Percentiles rank a stretch among this genome's conserved stretches.
Conservation (phyloP, 2,329 filamentous ascomycete species). For the Scedosporium aurantiacum region DNA sequence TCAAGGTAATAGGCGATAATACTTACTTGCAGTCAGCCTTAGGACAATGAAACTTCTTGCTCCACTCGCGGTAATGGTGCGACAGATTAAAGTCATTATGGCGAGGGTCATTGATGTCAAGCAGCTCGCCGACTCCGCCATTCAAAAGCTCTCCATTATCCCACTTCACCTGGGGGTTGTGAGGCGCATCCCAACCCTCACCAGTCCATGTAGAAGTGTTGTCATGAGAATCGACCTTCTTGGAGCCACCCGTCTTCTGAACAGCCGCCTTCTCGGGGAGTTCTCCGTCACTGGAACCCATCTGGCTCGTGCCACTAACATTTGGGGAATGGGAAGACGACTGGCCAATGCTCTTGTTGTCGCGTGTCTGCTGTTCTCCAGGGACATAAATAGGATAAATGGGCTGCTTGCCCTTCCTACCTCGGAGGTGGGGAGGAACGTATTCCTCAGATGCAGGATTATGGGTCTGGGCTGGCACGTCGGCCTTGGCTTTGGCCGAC, state of each 20-base stretch:
- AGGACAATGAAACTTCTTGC: conserved; percentile 41
- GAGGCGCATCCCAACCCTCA: not conserved
- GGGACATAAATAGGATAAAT: no score
- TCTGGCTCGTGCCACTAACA: no score
- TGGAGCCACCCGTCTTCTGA: no score
- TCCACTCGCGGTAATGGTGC: conserved; percentile 32
- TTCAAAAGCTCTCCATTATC: not conserved
- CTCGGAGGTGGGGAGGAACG: not conserved
- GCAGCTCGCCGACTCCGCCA: not conserved
- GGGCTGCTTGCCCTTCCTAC: no score
- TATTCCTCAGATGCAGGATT: not conserved
- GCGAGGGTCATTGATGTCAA: conserved; percentile 31
- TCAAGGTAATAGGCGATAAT: not conserved
- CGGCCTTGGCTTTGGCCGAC: no score
- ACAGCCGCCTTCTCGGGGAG: no score
- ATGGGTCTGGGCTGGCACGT: not conserved
- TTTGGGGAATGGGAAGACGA: no score
- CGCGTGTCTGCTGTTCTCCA: no score
- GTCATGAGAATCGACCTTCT: no score
- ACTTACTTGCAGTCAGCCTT: conserved; percentile 38
- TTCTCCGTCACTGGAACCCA: no score
- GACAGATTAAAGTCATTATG: conserved; percentile 34
- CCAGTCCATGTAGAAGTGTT: no score
- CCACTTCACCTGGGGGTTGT: not conserved
- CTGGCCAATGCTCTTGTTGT: no score